Evolutionary conservation across 768 basidiomycete species (phyloP).

Genomic region (Rhizopogon rudus): DNA sequence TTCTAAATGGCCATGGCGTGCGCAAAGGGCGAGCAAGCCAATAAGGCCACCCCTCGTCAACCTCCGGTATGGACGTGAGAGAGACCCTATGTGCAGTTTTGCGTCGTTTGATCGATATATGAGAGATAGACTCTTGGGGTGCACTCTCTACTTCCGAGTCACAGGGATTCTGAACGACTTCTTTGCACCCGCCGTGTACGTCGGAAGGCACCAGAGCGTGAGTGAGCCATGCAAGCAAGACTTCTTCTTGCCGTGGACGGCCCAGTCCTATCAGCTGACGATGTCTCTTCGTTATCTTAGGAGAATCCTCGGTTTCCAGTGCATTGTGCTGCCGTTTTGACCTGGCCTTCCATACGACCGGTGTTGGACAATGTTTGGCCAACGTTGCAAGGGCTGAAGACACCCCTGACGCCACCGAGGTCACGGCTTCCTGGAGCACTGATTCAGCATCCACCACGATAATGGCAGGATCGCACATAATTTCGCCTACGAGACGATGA

Average conservation of each 20-base stretch:
- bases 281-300: not conserved
- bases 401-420: not conserved
- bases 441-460: not conserved
- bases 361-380: not conserved
- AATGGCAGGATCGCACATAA: not conserved
- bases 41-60: not conserved
- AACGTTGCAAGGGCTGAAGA: not conserved
- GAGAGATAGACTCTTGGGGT: not conserved
- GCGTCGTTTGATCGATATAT: not conserved
- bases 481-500: not conserved
- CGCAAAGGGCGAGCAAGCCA: conserved; percentile 7
- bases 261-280: not conserved
- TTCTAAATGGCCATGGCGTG: not conserved
- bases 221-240: not conserved
- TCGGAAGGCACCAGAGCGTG: not conserved
- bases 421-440: not conserved
- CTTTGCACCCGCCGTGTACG: not conserved
- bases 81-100: no score
- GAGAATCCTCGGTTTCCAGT: not conserved
- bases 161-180: not conserved
- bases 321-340: not conserved
- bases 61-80: not conserved
- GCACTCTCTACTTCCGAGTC: no score
- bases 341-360: not conserved
- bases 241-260: not conserved